These are phyloP conservation scores for Xylaria polymorpha DNA, from an alignment of 2,329 filamentous ascomycete genomes.

Conservation along the genomic window DNA sequence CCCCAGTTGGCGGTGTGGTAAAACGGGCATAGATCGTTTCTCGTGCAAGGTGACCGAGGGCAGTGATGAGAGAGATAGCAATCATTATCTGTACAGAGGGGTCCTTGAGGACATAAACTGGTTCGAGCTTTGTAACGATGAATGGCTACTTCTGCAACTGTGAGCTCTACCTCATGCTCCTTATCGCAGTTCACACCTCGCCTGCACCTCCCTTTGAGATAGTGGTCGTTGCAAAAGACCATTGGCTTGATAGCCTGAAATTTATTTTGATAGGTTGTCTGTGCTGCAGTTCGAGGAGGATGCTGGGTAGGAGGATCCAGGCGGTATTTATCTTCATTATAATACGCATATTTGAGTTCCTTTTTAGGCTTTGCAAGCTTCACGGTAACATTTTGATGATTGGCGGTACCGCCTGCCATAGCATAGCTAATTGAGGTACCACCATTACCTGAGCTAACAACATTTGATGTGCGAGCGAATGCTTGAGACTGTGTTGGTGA, in stretches of 20 bases:
- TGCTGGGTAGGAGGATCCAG: slow-evolving; percentile 50
- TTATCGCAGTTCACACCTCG: slow-evolving; percentile 49
- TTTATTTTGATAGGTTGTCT: slow-evolving; percentile 49
- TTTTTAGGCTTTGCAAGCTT: slow-evolving; percentile 50
- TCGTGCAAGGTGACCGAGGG: slow-evolving; percentile 46
- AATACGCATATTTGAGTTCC: slow-evolving; percentile 48
- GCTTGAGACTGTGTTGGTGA: slow-evolving; percentile 24
- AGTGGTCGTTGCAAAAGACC: slow-evolving; percentile 52
- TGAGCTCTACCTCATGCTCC: slow-evolving; percentile 49
- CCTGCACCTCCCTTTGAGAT: slow-evolving; percentile 50
- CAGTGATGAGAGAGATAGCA: slow-evolving; percentile 53
- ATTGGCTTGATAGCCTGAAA: slow-evolving; percentile 48
- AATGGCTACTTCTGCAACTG: slow-evolving; percentile 49
- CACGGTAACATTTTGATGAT: slow-evolving; percentile 51
- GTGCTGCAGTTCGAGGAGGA: slow-evolving; percentile 48
- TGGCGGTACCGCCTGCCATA: slow-evolving; percentile 48
- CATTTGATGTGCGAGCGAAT: slow-evolving; percentile 42
- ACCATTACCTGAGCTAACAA: slow-evolving; percentile 52
- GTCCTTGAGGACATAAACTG: slow-evolving; percentile 50
- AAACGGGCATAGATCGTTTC: slow-evolving; percentile 47
- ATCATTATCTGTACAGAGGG: slow-evolving; percentile 50
- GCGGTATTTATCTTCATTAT: slow-evolving; percentile 48
- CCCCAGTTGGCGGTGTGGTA: slow-evolving; percentile 47
- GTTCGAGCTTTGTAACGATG: slow-evolving; percentile 53
- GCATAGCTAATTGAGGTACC: slow-evolving; percentile 52